Conservation (phyloP, 768 basidiomycete genomes). For the Strobilomyces echinocephalus region DNA sequence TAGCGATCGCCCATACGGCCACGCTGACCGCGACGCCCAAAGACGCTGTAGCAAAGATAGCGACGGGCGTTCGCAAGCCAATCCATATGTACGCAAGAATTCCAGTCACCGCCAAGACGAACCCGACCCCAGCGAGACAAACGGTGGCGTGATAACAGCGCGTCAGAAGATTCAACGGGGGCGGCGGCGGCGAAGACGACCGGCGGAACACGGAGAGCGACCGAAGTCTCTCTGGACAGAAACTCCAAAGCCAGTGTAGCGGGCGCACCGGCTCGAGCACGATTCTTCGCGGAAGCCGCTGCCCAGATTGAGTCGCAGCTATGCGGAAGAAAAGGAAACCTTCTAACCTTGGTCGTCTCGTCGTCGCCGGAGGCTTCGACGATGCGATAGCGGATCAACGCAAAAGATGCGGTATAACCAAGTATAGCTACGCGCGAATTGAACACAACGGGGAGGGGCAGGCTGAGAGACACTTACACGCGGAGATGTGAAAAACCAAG, state of each 20-base stretch:
- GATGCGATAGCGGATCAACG: slow-evolving; percentile 26
- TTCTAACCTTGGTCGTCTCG: slow-evolving; percentile 9
- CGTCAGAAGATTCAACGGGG: slow-evolving; percentile 20
- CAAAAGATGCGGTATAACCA: slow-evolving; percentile 26
- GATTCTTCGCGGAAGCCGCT: slow-evolving; percentile 10
- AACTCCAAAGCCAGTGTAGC: neutral
- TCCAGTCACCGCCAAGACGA: slow-evolving; percentile 23
- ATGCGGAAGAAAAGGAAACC: neutral
- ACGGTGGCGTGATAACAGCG: slow-evolving; percentile 27
- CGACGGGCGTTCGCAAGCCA: slow-evolving; percentile 20
- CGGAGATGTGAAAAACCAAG: slow-evolving; percentile 28
- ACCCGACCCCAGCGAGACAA: slow-evolving; percentile 21
- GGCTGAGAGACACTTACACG: slow-evolving; percentile 16
- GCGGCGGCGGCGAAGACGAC: slow-evolving; percentile 1
- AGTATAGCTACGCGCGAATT: slow-evolving; percentile 21
- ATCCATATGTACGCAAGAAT: slow-evolving; percentile 26
- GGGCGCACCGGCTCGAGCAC: slow-evolving; percentile 16
- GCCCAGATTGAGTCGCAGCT: slow-evolving; percentile 3
- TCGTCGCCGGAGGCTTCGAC: slow-evolving; percentile 16
- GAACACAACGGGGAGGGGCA: neutral
- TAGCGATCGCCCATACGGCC: slow-evolving; percentile 24
- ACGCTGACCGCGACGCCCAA: slow-evolving; percentile 18
- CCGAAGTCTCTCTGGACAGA: neutral
- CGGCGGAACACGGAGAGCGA: neutral
- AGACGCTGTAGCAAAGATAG: slow-evolving; percentile 27